Conservation (phyloP, 2,329 filamentous ascomycete genomes). For the Paramyrothecium roridum region DNA sequence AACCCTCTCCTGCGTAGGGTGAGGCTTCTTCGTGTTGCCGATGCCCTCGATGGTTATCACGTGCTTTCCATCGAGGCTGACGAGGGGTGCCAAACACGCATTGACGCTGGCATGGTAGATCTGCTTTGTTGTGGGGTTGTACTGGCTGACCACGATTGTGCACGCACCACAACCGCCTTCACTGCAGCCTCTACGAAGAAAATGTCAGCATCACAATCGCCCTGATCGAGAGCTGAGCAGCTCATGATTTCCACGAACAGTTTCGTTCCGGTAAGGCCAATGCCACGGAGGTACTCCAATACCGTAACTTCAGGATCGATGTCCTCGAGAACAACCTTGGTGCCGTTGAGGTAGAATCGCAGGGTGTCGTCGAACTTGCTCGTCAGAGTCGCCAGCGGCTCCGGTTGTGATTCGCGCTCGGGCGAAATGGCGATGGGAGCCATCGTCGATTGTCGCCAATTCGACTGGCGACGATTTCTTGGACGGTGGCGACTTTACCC, state of each 20-base stretch:
- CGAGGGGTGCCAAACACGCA: constrained; percentile 87
- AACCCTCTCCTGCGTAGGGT: constrained; percentile 87
- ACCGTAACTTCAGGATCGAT: constrained; percentile 90
- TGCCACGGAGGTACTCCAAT: constrained; percentile 86
- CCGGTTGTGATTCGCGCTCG: constrained; percentile 32
- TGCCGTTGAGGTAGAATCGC: constrained; percentile 92
- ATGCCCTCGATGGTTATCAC: constrained; percentile 98
- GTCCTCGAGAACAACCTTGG: constrained; percentile 78
- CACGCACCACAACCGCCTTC: constrained; percentile 97
- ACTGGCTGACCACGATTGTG: constrained; percentile 90
- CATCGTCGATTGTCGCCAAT: constrained; percentile 33
- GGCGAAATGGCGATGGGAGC: constrained; percentile 54
- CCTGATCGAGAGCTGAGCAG: neutral
- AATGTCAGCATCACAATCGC: constrained; percentile 4
- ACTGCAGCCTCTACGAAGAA: constrained; percentile 66
- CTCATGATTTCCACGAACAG: constrained; percentile 43
- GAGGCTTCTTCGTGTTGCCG: constrained; percentile 79
- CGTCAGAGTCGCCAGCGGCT: constrained; percentile 51
- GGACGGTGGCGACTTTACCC: neutral
- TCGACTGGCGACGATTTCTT: neutral
- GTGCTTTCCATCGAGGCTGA: constrained; percentile 95
- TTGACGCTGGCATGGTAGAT: constrained; percentile 98
- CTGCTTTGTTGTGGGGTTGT: constrained; percentile 85
- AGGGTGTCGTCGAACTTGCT: constrained; percentile 82
- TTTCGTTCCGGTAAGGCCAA: constrained; percentile 94